A percentile compares a stretch with the other conserved stretches of the same genome.
phyloP scores from a whole-genome alignment of 1,284 basidiomycete genomes.

The Naganishia sp. region DNA sequence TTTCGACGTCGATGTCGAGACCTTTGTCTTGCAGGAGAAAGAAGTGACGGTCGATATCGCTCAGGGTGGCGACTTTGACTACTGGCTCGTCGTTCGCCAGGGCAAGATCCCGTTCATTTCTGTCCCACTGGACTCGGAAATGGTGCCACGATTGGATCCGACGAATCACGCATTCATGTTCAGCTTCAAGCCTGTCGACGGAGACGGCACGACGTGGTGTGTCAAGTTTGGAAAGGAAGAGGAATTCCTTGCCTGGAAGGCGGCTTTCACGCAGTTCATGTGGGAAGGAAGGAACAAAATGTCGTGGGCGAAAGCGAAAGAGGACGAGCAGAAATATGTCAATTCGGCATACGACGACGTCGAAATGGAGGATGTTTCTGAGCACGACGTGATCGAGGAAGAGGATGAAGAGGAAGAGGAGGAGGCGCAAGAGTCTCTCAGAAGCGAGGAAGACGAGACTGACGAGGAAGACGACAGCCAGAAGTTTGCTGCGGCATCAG shows the following conservation, averaged over 20 bases:
- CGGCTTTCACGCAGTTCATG: slow-evolving; percentile 67
- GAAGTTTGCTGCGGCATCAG: slow-evolving; percentile 58
- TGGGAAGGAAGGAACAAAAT: slow-evolving; percentile 82
- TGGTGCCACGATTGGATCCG: slow-evolving; percentile 62
- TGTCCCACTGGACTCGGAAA: slow-evolving; percentile 55
- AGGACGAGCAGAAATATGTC: slow-evolving; percentile 64
- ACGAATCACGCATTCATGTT: slow-evolving; percentile 67
- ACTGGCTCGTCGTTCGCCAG: slow-evolving; percentile 52
- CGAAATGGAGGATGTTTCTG: slow-evolving; percentile 75
- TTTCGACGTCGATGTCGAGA: slow-evolving; percentile 70
- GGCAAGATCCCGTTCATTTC: slow-evolving; percentile 50
- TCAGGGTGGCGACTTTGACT: slow-evolving; percentile 59
- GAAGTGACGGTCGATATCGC: slow-evolving; percentile 68
- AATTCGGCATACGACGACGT: slow-evolving; percentile 75
- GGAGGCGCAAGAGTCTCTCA: slow-evolving; percentile 51
- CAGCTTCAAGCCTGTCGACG: slow-evolving; percentile 58
- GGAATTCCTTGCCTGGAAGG: slow-evolving; percentile 66
- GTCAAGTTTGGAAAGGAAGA: slow-evolving; percentile 68
- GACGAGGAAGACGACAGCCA: slow-evolving; percentile 75
- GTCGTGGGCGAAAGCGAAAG: slow-evolving; percentile 78
- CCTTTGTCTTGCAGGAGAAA: slow-evolving; percentile 73
- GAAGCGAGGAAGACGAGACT: slow-evolving; percentile 32
- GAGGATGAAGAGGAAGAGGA: slow-evolving; percentile 54
- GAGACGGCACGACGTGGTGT: slow-evolving; percentile 75
- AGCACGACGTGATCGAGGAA: slow-evolving; percentile 57